Evolutionary conservation across 495 filamentous ascomycete species (phyloP).

Genomic region (Penicillium salamii): DNA sequence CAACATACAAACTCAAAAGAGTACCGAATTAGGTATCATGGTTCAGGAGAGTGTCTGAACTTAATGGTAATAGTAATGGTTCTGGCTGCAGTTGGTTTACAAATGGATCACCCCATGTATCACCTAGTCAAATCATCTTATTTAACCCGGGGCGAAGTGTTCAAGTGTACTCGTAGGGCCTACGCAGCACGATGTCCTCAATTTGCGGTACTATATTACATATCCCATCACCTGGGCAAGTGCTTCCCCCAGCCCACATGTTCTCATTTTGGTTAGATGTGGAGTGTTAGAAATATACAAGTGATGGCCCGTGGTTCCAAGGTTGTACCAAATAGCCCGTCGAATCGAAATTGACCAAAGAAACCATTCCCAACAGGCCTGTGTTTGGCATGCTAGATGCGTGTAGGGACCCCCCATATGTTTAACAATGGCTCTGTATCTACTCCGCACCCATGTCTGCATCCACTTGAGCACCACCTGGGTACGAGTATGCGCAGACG

Average conservation of each 20-base stretch:
- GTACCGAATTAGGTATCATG: background rate
- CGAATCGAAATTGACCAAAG: background rate
- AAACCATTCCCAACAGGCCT: background rate
- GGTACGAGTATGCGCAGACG: background rate
- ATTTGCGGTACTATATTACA: too few species aligned
- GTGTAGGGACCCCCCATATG: background rate
- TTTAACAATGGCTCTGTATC: background rate
- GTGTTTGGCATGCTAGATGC: background rate
- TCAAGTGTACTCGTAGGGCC: too few species aligned
- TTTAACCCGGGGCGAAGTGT: too few species aligned
- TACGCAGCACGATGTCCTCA: too few species aligned
- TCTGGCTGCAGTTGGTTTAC: background rate
- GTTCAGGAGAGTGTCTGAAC: background rate
- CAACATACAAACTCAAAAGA: too few species aligned
- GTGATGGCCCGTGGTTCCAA: too few species aligned
- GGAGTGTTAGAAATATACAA: background rate
- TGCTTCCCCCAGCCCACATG: too few species aligned
- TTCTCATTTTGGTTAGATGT: background rate
- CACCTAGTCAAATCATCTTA: background rate
- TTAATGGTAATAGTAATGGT: background rate
- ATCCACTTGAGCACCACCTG: too few species aligned
- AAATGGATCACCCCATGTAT: slow-evolving; percentile 2
- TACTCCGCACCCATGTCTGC: background rate
- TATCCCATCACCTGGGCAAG: too few species aligned
- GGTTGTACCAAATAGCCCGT: too few species aligned